Evolutionary conservation across 2,329 filamentous ascomycete genomes (phyloP), one percentile per base, ranked within the genome.

Genomic region (Aspergillus caelatus): DNA sequence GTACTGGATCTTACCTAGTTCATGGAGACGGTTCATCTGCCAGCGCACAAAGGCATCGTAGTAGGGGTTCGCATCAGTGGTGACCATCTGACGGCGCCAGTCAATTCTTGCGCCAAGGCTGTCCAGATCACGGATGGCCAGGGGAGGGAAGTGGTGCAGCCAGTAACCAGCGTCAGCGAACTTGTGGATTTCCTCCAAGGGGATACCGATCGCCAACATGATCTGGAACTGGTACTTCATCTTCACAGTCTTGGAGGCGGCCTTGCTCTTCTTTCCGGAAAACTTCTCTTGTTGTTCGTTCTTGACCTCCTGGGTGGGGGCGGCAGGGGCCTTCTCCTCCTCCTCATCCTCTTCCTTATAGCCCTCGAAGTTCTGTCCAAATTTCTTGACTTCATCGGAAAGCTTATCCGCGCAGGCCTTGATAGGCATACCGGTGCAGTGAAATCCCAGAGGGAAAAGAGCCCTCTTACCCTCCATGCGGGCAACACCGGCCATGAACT

Each of bases 361-460:
- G 54, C 86, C 83, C 74, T 94, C 90, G 67, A 98, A 98, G 73
- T 93, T 89, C 75, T 90, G 82, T 26, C 95, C 95, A 74, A 98
- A 99, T 81, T 91, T 84, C 79, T 92, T 88, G 62, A 98, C 90
- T 81, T 99, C 95, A 66, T 92, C 89, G 63, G 90, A 88, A 53
- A 99, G 87, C 84, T 98, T 98, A 83, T 99, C 94, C 60, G 95
- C 93, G 74, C 92, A 96, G 7, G 95, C 94, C 81, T 97, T 97
- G 84, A 99, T 99, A 53, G 94, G 93, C 90, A 99, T 96, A 72
- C 95, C 95, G 0, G 94, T 98, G 81, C 91, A 93, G 84, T 99
- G 95, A 83, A 93, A 99, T 36, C 94, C 95, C 74, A 95, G 90
- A 62, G 95, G 95, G 77, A 95, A 97, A 59, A 98, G 84, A 62